These are phyloP conservation scores for Monoraphidium neglectum DNA, from an alignment of 139 green algal species.

Conservation along the genomic window DNA sequence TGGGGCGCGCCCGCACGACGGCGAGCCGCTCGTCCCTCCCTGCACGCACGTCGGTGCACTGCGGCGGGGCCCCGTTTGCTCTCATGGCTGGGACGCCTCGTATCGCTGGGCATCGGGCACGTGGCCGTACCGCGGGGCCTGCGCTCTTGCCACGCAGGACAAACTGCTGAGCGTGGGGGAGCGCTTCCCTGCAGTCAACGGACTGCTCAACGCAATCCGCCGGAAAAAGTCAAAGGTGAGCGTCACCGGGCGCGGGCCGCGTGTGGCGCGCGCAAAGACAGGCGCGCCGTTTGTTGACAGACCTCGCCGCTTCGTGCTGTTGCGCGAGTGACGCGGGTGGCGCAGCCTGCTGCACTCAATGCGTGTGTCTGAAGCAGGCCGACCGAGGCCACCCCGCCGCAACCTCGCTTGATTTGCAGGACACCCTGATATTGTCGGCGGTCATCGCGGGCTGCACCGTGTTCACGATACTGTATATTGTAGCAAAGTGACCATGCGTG, in stretches of 20 bases:
- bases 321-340: no score
- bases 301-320: background rate
- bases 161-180: slow-evolving; percentile 66
- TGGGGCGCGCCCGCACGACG: no score
- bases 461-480: slow-evolving; percentile 86
- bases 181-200: slow-evolving; percentile 86
- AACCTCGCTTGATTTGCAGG: slow-evolving; percentile 44
- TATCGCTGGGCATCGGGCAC: background rate
- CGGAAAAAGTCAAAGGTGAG: slow-evolving; percentile 79
- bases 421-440: slow-evolving; percentile 88
- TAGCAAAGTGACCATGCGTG: slow-evolving; percentile 40
- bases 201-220: slow-evolving; percentile 82
- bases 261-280: no score
- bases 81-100: no score
- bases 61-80: no score
- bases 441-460: slow-evolving; percentile 84
- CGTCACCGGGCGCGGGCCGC: no score
- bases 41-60: no score
- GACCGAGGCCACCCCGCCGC: no score
- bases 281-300: no score
- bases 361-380: no score
- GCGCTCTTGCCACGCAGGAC: slow-evolving; percentile 16
- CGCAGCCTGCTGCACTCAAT: background rate
- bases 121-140: background rate
- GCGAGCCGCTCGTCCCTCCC: no score